Conservation (phyloP, 2,329 filamentous ascomycete species). For the Trichoderma simmonsii region DNA sequence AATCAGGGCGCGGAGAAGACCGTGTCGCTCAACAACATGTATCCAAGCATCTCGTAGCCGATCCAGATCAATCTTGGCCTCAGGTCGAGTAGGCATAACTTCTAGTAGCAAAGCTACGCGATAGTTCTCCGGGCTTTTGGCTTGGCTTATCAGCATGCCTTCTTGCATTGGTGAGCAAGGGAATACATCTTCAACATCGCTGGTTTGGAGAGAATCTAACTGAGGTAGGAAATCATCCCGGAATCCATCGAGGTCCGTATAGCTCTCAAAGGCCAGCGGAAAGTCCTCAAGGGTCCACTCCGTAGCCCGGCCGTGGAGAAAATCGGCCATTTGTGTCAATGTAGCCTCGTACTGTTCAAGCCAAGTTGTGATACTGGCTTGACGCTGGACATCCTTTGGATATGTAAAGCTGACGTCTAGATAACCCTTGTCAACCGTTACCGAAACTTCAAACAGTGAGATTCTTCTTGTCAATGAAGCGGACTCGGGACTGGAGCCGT, state of each 20-base stretch:
- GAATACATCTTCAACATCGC: conserved; percentile 7
- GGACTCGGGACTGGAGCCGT: neutral
- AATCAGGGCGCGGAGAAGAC: too few species aligned
- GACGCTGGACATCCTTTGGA: neutral
- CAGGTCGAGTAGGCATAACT: too few species aligned
- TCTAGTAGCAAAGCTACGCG: too few species aligned
- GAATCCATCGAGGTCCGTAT: neutral
- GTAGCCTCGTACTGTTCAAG: neutral
- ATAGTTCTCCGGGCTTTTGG: too few species aligned
- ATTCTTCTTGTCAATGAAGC: neutral
- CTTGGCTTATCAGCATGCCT: neutral
- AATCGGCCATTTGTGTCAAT: neutral
- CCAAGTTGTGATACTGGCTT: neutral
- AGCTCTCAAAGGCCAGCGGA: conserved; percentile 21
- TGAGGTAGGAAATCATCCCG: neutral
- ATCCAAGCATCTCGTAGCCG: neutral
- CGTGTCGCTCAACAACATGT: too few species aligned
- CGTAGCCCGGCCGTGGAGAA: neutral
- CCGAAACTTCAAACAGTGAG: neutral
- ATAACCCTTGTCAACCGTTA: neutral
- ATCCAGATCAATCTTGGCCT: neutral
- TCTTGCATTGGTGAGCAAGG: conserved; percentile 21
- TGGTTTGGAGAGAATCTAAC: conserved; percentile 12
- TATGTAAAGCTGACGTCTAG: neutral
- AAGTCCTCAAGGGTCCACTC: conserved; percentile 28